These are phyloP conservation scores for Epichloe sibirici DNA, from an alignment of 2,329 filamentous ascomycete genomes.

Conservation along the genomic window DNA sequence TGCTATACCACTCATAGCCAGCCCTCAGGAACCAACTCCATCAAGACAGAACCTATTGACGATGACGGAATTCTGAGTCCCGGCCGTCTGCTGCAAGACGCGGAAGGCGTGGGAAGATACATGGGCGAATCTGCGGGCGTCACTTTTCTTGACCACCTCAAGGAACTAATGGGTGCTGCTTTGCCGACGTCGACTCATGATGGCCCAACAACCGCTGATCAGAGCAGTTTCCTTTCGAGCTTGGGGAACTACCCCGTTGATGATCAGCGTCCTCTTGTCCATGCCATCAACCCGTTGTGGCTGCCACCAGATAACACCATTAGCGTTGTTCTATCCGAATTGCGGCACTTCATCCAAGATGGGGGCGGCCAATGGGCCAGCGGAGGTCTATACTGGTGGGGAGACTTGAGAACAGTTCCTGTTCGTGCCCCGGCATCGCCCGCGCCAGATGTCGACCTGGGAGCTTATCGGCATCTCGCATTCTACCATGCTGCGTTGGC, in stretches of 20 bases:
- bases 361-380: conserved; percentile 28
- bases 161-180: conserved; percentile 29
- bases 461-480: conserved; percentile 26
- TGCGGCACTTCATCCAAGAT: conserved; percentile 34
- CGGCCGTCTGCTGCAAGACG: conserved; percentile 32
- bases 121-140: conserved; percentile 38
- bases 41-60: conserved; percentile 10
- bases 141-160: conserved; percentile 36
- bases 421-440: conserved; percentile 10
- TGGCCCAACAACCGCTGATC: conserved; percentile 3
- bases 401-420: conserved; percentile 24
- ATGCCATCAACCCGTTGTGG: conserved; percentile 26
- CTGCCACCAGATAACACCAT: conserved; percentile 27
- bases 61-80: conserved; percentile 17
- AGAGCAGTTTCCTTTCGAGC: conserved; percentile 24
- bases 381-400: conserved; percentile 38
- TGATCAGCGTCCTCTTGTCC: conserved; percentile 30
- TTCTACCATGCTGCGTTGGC: conserved; percentile 36
- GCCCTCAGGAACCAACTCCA: conserved; percentile 1
- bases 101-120: conserved; percentile 31
- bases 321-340: conserved; percentile 24
- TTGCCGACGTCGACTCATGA: conserved; percentile 5
- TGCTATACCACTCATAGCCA: not conserved
- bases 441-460: conserved; percentile 12
- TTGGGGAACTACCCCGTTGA: conserved; percentile 34